Base-by-base conservation (phyloP, 306 rosid genomes). In the Ceratonia siliqua region DNA sequence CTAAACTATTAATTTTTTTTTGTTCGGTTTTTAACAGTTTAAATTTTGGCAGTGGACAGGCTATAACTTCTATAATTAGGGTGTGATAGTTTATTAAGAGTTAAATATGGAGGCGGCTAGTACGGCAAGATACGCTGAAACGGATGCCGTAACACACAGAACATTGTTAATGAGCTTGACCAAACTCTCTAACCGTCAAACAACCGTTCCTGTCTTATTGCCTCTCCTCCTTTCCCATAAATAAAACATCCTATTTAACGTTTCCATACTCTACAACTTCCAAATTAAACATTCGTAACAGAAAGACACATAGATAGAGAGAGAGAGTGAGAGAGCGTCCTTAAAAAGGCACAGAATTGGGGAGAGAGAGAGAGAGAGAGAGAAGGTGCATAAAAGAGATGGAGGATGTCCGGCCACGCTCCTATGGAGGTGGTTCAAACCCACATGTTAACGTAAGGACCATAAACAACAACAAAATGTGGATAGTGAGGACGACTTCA, bases 141-240 rank as follows among this genome's bases (percentile, higher is more conserved):
- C 32, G 2, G 12, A 11, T 54, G 35, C 7, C 4, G 4, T 28
- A 1, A 28, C 32, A n/a, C n/a, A n/a, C n/a, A n/a, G 32, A 28
- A 35, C 8, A 2, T 4, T 35, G 39, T 35, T 2, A 2, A 4
- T 35, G 3, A 35, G 3, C n/a, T 54, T 54, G 61, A 54, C 35
- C 35, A 24, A 54, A 24, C 35, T 54, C 9, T 10, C 14, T 1
- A 6, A 17, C 11, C 30, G 5, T 22, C 32, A 9, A 21, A 9
- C 8, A n/a, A n/a, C n/a, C n/a, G n/a, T n/a, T n/a, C n/a, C n/a
- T n/a, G n/a, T n/a, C 36, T 56, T 30, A 20, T 41, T 54, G 38
- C 36, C 79, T 12, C 70, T 76, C 39, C 69, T 22, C 68, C 76
- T 76, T 68, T 59, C 18, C 74, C 49, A 24, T 71, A 64, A 27